Percentiles rank a stretch among this genome's conserved stretches.
Conservation (phyloP, 371 early-diverging fungal species). For the Mucor racemosus region DNA sequence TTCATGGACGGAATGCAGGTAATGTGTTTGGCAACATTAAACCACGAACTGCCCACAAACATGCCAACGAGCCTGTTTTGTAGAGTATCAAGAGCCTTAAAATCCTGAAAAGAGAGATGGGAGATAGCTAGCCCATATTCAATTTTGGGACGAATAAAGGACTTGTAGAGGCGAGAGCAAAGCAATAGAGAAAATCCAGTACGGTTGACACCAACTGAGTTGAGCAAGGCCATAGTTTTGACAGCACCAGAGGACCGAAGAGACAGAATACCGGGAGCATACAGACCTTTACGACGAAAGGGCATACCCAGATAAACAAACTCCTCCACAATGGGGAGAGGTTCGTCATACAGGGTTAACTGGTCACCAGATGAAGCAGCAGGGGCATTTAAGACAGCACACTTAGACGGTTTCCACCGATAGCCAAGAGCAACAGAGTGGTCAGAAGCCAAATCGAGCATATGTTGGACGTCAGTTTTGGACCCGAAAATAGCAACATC, state of each 20-base stretch:
- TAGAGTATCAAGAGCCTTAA: background rate
- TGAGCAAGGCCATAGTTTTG: background rate
- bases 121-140: background rate
- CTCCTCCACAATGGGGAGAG: constrained; percentile 13
- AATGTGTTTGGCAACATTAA: constrained; percentile 12
- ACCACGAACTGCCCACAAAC: constrained; percentile 1
- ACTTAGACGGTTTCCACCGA: constrained; percentile 34
- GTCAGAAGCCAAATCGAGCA: constrained; percentile 6
- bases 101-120: background rate
- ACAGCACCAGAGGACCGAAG: no score
- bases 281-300: no score
- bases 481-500: constrained; percentile 22
- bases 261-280: no score
- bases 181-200: constrained; percentile 5
- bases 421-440: constrained; percentile 30
- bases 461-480: no score
- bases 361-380: background rate
- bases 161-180: constrained; percentile 1
- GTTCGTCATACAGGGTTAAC: constrained; percentile 9
- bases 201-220: background rate
- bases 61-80: background rate
- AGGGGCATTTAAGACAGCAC: constrained; percentile 27
- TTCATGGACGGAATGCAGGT: constrained; percentile 9
- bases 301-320: background rate
- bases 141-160: constrained; percentile 10